Conservation (phyloP, 2,329 filamentous ascomycete genomes). For the Alternaria ethzedia region DNA sequence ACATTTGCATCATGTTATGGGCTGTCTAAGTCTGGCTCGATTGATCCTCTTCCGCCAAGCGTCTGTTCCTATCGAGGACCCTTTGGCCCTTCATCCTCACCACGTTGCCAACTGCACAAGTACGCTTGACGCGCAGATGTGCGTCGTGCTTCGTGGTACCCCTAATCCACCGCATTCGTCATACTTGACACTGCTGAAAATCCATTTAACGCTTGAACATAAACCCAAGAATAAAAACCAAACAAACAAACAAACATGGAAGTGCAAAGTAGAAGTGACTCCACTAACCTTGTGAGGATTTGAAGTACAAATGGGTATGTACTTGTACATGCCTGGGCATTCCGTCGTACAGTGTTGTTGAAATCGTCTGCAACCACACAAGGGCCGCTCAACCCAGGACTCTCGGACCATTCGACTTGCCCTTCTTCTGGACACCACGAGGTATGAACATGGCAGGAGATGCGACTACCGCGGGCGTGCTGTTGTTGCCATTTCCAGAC, state of each 20-base stretch:
- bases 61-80: not conserved
- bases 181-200: not conserved
- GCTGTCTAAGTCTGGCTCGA: not conserved
- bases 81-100: rapidly evolving
- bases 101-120: not conserved
- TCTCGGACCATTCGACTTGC: constrained; percentile 35
- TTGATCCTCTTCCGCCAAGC: not conserved
- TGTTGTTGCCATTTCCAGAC: constrained; percentile 9
- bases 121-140: not conserved
- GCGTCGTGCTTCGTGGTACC: not conserved
- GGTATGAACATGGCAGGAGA: constrained; percentile 34
- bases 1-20: not conserved
- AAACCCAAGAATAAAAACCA: not conserved
- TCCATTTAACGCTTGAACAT: not conserved
- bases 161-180: not conserved
- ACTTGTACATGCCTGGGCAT: not conserved
- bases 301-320: not conserved
- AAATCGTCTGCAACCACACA: not conserved
- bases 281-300: constrained; percentile 1
- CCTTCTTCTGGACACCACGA: constrained; percentile 41
- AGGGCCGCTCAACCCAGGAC: constrained; percentile 32
- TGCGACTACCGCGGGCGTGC: constrained; percentile 18
- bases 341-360: not conserved
- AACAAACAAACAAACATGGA: not conserved
- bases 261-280: not conserved